These are phyloP conservation scores for Neocatenulostroma microsporum DNA, from an alignment of 2,329 filamentous ascomycete species.

Conservation along the genomic window DNA sequence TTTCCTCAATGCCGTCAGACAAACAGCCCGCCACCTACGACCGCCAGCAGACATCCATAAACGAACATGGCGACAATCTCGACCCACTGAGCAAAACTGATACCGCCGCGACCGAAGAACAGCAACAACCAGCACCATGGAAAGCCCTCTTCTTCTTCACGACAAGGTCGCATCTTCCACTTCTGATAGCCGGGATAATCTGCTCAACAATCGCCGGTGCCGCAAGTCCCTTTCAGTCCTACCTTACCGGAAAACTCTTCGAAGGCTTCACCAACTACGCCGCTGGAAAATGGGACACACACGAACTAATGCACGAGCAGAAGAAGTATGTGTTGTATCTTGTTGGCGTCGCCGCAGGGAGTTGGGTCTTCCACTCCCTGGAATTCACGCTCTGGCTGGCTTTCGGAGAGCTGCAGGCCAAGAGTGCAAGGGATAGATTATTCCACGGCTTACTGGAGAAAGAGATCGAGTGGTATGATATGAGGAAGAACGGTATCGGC, in stretches of 20 bases:
- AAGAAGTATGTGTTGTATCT: constrained; percentile 57
- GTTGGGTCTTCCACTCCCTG: constrained; percentile 59
- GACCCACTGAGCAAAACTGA: background rate
- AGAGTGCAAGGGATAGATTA: constrained; percentile 53
- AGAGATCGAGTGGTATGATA: constrained; percentile 77
- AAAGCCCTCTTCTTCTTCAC: constrained; percentile 65
- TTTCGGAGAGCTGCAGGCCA: constrained; percentile 75
- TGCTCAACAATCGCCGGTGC: constrained; percentile 54
- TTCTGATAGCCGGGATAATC: constrained; percentile 49
- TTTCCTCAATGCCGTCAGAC: background rate
- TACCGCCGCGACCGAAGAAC: background rate
- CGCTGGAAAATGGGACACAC: constrained; percentile 42
- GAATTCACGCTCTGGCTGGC: constrained; percentile 65
- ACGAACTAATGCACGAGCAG: constrained; percentile 49
- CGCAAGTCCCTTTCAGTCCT: constrained; percentile 56
- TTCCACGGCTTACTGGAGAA: constrained; percentile 64
- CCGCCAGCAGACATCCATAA: background rate
- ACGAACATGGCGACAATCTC: no score
- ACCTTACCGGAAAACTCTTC: constrained; percentile 69
- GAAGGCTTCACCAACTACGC: constrained; percentile 61
- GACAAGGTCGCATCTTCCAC: constrained; percentile 49
- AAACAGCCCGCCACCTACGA: background rate
- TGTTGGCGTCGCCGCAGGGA: constrained; percentile 53
- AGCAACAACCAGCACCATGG: constrained; percentile 32
- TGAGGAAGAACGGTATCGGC: constrained; percentile 59